A percentile compares a stretch with the other conserved stretches of the same genome.
Evolutionary conservation across 2,329 filamentous ascomycete genomes (phyloP).

Genomic region (Aspergillaceae sp.): DNA sequence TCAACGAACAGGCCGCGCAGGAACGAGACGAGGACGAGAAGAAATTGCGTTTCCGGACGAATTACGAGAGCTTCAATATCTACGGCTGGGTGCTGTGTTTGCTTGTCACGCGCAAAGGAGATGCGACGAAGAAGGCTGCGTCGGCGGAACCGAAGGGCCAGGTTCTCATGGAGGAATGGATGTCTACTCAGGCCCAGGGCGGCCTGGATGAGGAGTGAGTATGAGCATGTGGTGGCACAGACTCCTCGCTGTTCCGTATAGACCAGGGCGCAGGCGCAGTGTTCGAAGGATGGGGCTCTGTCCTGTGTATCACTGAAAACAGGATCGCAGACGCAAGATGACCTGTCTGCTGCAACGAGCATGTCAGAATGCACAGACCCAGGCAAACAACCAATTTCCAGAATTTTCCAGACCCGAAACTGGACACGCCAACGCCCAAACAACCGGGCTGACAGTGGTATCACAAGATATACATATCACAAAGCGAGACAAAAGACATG

Average conservation of each 20-base stretch:
- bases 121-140: conserved; percentile 31
- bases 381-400: no score
- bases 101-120: conserved; percentile 66
- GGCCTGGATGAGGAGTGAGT: conserved; percentile 31
- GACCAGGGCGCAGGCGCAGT: no score
- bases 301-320: no score
- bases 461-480: no score
- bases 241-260: background rate
- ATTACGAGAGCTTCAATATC: conserved; percentile 92
- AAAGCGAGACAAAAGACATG: no score
- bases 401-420: no score
- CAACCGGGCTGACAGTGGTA: no score
- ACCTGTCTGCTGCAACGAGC: no score
- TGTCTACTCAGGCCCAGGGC: conserved; percentile 59
- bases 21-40: conserved; percentile 54
- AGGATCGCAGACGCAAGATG: no score
- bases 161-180: conserved; percentile 77
- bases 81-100: conserved; percentile 88
- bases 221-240: background rate
- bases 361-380: no score
- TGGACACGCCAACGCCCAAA: no score
- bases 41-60: conserved; percentile 75
- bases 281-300: no score
- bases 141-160: conserved; percentile 45
- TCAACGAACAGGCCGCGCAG: conserved; percentile 19